Evolutionary conservation across 108 stramenopile genomes (phyloP).

Genomic region (Stephanodiscus triporus): DNA sequence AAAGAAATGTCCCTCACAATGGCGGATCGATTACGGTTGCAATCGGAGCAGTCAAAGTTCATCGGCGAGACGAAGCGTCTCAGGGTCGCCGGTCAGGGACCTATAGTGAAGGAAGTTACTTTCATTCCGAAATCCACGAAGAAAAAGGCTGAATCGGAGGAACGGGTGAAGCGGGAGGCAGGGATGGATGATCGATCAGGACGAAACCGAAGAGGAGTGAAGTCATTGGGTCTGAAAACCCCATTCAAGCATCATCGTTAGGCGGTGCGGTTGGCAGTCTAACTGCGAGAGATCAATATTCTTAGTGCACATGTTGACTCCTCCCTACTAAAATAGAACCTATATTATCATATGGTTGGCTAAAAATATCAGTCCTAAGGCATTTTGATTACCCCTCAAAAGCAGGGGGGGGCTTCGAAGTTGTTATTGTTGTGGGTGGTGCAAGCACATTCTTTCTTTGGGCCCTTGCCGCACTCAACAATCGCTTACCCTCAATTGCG

Average conservation of each 20-base stretch:
- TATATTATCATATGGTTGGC: neutral
- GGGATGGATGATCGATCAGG: constrained; percentile 29
- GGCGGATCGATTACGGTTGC: constrained; percentile 63
- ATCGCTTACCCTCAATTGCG: constrained; percentile 26
- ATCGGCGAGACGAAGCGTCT: constrained; percentile 52
- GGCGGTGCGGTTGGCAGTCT: too few species aligned
- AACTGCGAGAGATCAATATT: too few species aligned
- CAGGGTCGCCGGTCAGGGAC: constrained; percentile 58
- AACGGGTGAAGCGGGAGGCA: constrained; percentile 25
- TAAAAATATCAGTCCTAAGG: neutral
- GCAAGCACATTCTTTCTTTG: constrained; percentile 21
- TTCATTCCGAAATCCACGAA: constrained; percentile 71
- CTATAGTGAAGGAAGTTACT: constrained; percentile 69
- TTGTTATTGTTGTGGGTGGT: constrained; percentile 25
- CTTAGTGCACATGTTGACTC: too few species aligned
- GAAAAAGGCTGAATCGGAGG: constrained; percentile 49
- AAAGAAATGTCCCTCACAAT: constrained; percentile 70
- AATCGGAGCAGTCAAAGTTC: constrained; percentile 53
- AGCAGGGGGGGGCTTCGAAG: neutral
- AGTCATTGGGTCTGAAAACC: constrained; percentile 63
- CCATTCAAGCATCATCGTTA: constrained; percentile 62
- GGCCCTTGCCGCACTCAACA: constrained; percentile 29
- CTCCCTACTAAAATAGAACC: too few species aligned
- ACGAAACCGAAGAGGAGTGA: constrained; percentile 61
- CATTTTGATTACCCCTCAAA: too few species aligned